These are phyloP conservation scores for Kwoniella dendrophila DNA, from an alignment of 768 basidiomycete species.

Conservation along the genomic window DNA sequence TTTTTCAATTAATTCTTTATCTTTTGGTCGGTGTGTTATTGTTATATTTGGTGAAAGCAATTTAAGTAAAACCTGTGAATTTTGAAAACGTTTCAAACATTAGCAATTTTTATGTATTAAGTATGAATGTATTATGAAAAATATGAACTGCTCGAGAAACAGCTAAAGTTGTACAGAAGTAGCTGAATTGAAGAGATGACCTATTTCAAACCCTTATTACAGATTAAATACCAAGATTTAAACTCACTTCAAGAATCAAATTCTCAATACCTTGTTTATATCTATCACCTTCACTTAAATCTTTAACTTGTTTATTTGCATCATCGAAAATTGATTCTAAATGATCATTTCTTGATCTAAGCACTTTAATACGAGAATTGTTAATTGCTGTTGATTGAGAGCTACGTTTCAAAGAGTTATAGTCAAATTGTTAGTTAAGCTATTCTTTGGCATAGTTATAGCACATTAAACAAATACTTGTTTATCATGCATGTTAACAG, in stretches of 20 bases:
- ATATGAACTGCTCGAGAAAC: not conserved
- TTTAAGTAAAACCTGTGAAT: slow-evolving; percentile 67
- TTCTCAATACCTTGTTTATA: slow-evolving; percentile 83
- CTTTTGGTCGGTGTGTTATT: slow-evolving; percentile 69
- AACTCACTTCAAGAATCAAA: slow-evolving; percentile 70
- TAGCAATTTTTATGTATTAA: not conserved
- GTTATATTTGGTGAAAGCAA: slow-evolving; percentile 74
- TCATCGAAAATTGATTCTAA: slow-evolving; percentile 82
- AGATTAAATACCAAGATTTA: not conserved
- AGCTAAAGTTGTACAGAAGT: not conserved
- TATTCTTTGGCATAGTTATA: too few species aligned
- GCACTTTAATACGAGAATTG: slow-evolving; percentile 85
- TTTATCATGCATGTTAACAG: not conserved
- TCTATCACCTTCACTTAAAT: slow-evolving; percentile 63
- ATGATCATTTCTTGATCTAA: slow-evolving; percentile 88
- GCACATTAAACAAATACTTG: not conserved
- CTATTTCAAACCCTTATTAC: too few species aligned
- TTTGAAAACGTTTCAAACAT: too few species aligned
- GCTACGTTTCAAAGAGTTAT: slow-evolving; percentile 57
- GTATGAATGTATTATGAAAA: not conserved
- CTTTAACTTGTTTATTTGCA: slow-evolving; percentile 67
- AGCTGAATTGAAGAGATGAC: too few species aligned
- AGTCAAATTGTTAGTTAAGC: too few species aligned
- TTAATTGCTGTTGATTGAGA: slow-evolving; percentile 95
- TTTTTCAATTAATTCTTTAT: slow-evolving; percentile 64